Percentiles rank a stretch among this genome's conserved stretches.
These are phyloP conservation scores for Cruciata laevipes DNA, from an alignment of 257 asterid species.

Conservation along the genomic window DNA sequence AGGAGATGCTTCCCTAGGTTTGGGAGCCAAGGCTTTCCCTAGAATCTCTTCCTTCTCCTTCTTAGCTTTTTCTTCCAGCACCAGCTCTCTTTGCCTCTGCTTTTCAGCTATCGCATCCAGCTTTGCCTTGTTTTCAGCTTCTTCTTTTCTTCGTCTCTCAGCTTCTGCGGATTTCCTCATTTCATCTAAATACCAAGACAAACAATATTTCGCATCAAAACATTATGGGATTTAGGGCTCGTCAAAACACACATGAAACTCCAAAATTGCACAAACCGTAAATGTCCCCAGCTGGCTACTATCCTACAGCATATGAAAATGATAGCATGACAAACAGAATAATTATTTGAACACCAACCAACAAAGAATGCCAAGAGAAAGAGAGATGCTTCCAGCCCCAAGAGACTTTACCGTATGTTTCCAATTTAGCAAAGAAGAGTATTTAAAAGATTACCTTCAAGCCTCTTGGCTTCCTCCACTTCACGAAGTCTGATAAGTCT, in stretches of 20 bases:
- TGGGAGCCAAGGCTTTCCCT: conserved; percentile 27
- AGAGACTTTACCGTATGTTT: neutral
- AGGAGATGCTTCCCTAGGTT: conserved; percentile 29
- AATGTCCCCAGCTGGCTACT: neutral
- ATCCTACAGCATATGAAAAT: too few species aligned
- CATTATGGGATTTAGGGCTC: neutral
- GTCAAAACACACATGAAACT: neutral
- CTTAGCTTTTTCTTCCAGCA: conserved; percentile 57
- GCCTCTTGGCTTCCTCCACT: conserved; percentile 81
- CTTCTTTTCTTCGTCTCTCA: conserved; percentile 63
- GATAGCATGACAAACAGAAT: neutral
- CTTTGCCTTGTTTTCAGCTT: conserved; percentile 63
- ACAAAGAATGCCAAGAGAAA: neutral
- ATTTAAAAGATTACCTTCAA: conserved; percentile 50
- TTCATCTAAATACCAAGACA: neutral
- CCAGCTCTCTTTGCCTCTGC: conserved; percentile 64
- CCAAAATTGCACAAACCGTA: neutral
- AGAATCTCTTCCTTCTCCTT: conserved; percentile 41
- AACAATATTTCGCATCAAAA: neutral
- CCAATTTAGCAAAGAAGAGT: conserved; percentile 1
- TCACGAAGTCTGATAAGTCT: conserved; percentile 54
- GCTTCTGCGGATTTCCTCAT: conserved; percentile 36
- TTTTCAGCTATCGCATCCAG: conserved; percentile 69
- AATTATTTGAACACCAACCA: neutral
- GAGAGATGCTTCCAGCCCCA: neutral